These are phyloP conservation scores for Omphalotus guepiniiformis DNA, from an alignment of 768 basidiomycete genomes.

Conservation along the genomic window DNA sequence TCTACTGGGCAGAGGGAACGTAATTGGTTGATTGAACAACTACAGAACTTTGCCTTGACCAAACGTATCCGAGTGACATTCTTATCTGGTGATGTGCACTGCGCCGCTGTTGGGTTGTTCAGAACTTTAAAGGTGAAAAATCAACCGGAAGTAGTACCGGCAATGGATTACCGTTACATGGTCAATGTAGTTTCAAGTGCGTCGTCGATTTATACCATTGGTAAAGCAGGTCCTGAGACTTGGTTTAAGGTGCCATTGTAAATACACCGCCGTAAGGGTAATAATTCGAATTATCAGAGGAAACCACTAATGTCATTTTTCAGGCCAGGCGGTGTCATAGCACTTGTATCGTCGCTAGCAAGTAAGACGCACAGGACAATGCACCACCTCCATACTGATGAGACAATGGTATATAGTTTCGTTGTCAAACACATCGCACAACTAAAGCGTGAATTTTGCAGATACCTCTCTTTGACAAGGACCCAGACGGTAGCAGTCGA, in stretches of 20 bases:
- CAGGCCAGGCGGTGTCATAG: conserved; percentile 69
- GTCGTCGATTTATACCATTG: conserved; percentile 13
- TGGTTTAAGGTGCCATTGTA: conserved; percentile 74
- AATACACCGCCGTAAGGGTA: conserved; percentile 79
- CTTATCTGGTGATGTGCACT: conserved; percentile 91
- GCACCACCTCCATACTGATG: conserved; percentile 79
- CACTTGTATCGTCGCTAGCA: conserved; percentile 77
- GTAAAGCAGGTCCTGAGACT: not conserved
- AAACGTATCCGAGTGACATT: conserved; percentile 76
- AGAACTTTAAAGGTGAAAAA: conserved; percentile 61
- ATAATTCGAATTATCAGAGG: not conserved
- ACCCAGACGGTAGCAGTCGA: conserved; percentile 71
- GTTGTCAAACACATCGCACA: not conserved
- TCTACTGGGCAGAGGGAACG: conserved; percentile 66
- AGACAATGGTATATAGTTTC: conserved; percentile 60
- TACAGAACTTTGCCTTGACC: conserved; percentile 65
- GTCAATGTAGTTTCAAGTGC: conserved; percentile 78
- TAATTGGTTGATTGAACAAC: conserved; percentile 78
- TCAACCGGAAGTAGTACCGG: conserved; percentile 43
- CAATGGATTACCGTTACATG: conserved; percentile 82
- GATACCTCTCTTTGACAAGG: conserved; percentile 73
- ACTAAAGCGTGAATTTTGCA: conserved; percentile 21
- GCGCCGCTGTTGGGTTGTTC: conserved; percentile 76
- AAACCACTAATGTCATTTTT: conserved; percentile 15
- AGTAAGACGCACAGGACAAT: conserved; percentile 84